Base-by-base conservation (phyloP, 2,329 filamentous ascomycete species). In the Venturia aucupariae region DNA sequence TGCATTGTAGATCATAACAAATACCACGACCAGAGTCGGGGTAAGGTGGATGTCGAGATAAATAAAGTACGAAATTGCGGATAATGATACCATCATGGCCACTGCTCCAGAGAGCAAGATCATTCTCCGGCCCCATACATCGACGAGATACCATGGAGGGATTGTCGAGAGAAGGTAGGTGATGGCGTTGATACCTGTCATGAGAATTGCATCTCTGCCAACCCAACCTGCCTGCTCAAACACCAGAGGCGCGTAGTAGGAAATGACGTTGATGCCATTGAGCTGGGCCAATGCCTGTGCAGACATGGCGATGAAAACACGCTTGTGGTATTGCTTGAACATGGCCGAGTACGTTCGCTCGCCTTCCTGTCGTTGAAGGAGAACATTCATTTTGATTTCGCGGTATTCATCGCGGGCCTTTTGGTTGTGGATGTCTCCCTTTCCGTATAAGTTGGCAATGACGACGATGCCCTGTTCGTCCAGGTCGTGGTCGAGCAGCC, bases 251-350 rank as follows among this genome's bases (percentile, higher is more conserved):
- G 94, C 94, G 73, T 99, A 99, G 81, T 97, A 99, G 1, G 93
- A 97, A 68, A 99, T 99, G 74, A 99, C 94, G 77, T 99, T 99
- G 80, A 99, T 99, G 68, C 94, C 94, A 78, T 97, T 97, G 63
- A 99, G 85, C 77, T 99, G 94, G 35, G 94, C 94, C 68, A 99
- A 85, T 6, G 88, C 92, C 76, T 97, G 94, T 4, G 94, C 94
- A 41, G 93, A 97, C 94, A 97, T 97, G 77, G 94, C 94, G 74
- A 97, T 97, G 72, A 97, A 91, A 68, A 97, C 93, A 63, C 94
- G 90, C 71, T 89, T 94, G 73, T 83, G 85, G 80, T 97, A 97
- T 67, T 90, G 86, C 71, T 84, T 88, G 81, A 97, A 99, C 94
- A 99, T 99, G 67, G 97, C 94, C 46, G 76, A 70, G 75, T 97